Evolutionary conservation across 768 basidiomycete genomes (phyloP).

Genomic region (Cystoderma amianthinum): DNA sequence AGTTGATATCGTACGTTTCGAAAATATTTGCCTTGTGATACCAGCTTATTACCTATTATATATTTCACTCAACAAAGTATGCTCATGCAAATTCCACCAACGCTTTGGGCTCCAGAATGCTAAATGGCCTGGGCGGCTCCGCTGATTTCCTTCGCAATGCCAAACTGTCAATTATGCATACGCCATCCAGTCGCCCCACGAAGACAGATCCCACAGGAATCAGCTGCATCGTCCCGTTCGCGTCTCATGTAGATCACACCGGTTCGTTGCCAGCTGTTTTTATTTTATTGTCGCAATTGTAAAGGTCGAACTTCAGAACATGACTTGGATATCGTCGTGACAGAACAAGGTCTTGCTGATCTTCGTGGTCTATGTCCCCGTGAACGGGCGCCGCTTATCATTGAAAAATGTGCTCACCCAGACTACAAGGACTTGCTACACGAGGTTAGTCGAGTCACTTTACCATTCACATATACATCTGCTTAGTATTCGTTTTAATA

Average conservation of each 20-base stretch:
- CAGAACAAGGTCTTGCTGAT: slow-evolving; percentile 43
- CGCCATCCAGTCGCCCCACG: slow-evolving; percentile 37
- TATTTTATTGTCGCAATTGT: not conserved
- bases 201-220: slow-evolving; percentile 43
- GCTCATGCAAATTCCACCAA: slow-evolving; percentile 46
- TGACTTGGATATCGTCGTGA: slow-evolving; percentile 39
- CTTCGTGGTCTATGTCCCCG: slow-evolving; percentile 38
- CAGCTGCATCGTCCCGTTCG: slow-evolving; percentile 42
- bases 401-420: slow-evolving; percentile 41
- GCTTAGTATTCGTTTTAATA: too few species aligned
- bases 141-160: slow-evolving; percentile 43
- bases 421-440: slow-evolving; percentile 33
- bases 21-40: not conserved
- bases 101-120: slow-evolving; percentile 42
- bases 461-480: too few species aligned
- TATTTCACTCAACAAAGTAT: too few species aligned
- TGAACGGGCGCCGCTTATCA: slow-evolving; percentile 38
- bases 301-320: slow-evolving; percentile 27
- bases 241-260: slow-evolving; percentile 40
- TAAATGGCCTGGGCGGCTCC: slow-evolving; percentile 42
- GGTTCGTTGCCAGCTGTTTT: slow-evolving; percentile 17
- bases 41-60: slow-evolving; percentile 1
- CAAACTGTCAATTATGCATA: slow-evolving; percentile 45
- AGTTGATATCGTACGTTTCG: slow-evolving; percentile 34
- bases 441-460: too few species aligned